Conservation (phyloP, 805 yeast species). For the Saturnispora sanitii region DNA sequence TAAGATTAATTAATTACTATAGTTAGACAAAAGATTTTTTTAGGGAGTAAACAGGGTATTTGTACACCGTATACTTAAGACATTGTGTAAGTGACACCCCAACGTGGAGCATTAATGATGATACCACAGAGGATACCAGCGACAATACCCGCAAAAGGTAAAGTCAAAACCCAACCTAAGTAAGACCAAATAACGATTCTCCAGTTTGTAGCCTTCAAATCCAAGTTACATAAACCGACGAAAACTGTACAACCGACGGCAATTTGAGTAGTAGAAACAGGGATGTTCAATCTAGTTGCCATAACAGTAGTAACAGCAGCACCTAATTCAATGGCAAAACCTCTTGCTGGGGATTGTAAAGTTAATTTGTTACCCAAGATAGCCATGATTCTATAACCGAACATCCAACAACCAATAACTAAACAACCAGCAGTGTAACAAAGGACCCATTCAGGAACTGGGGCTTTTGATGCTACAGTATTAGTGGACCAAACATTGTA, state of each 20-base stretch:
- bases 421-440: slow-evolving; percentile 58
- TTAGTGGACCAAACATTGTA: slow-evolving; percentile 53
- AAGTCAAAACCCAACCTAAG: slow-evolving; percentile 61
- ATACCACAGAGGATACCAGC: slow-evolving; percentile 60
- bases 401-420: slow-evolving; percentile 61
- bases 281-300: slow-evolving; percentile 65
- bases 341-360: slow-evolving; percentile 69
- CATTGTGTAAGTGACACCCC: no score
- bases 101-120: slow-evolving; percentile 53
- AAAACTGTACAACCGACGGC: slow-evolving; percentile 72
- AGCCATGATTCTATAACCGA: slow-evolving; percentile 57
- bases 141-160: slow-evolving; percentile 64
- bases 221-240: slow-evolving; percentile 65
- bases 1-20: no score
- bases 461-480: slow-evolving; percentile 35
- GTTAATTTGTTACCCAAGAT: slow-evolving; percentile 67
- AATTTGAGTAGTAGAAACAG: slow-evolving; percentile 70
- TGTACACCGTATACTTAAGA: no score
- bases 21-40: no score
- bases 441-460: slow-evolving; percentile 64
- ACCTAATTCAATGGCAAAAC: slow-evolving; percentile 67
- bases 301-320: slow-evolving; percentile 67
- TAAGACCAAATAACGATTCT: slow-evolving; percentile 66
- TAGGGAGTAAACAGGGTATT: no score
- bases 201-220: slow-evolving; percentile 60